Percentiles rank a stretch among this genome's conserved stretches.
Conservation (phyloP, 2,329 filamentous ascomycete species). For the Hortaea werneckii region DNA sequence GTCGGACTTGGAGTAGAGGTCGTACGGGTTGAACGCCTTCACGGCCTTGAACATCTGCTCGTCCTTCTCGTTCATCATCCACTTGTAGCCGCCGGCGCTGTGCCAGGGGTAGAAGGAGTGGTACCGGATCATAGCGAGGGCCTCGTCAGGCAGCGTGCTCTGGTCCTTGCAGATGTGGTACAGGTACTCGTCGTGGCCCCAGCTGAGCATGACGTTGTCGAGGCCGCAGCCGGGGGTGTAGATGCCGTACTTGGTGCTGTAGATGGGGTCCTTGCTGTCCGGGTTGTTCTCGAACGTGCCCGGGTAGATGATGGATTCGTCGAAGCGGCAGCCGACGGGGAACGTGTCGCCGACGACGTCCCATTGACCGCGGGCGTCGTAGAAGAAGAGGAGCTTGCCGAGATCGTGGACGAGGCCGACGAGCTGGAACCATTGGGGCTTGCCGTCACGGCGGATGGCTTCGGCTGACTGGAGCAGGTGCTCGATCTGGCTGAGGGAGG, state of each 20-base stretch:
- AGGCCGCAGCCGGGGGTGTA: constrained; percentile 70
- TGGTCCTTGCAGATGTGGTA: constrained; percentile 83
- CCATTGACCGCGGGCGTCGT: constrained; percentile 80
- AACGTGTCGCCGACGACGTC: constrained; percentile 85
- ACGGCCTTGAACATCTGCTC: constrained; percentile 70
- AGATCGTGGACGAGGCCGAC: constrained; percentile 70
- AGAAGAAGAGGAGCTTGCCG: constrained; percentile 71
- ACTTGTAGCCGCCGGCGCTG: constrained; percentile 64
- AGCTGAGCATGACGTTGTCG: constrained; percentile 80
- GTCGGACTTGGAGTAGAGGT: constrained; percentile 86
- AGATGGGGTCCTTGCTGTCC: constrained; percentile 60
- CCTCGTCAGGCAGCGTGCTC: constrained; percentile 66
- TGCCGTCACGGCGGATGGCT: constrained; percentile 75
- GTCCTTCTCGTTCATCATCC: constrained; percentile 79
- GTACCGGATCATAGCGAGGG: constrained; percentile 85
- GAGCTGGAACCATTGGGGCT: constrained; percentile 73
- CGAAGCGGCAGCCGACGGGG: constrained; percentile 66
- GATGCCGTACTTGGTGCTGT: constrained; percentile 67
- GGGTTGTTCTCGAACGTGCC: constrained; percentile 69
- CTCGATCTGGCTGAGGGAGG: constrained; percentile 76
- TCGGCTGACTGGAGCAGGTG: constrained; percentile 83
- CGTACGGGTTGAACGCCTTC: constrained; percentile 81
- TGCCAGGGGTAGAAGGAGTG: constrained; percentile 94
- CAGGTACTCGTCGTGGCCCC: constrained; percentile 82
- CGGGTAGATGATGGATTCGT: constrained; percentile 68